phyloP scores from a whole-genome alignment of 164 flowering plant species.

The Magnolia sinica region DNA sequence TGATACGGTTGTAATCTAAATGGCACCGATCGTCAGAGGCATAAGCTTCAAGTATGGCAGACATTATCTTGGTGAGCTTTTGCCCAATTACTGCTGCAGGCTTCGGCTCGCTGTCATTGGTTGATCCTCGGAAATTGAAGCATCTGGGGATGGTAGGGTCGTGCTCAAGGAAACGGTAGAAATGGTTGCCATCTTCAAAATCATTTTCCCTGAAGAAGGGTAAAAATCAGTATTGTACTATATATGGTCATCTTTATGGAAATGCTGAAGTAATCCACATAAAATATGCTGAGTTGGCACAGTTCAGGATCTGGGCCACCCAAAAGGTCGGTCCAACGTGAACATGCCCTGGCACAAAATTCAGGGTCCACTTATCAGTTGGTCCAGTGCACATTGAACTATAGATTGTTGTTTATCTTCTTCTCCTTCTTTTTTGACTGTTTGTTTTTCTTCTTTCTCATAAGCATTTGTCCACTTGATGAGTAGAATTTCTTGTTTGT shows the following conservation, averaged over 20 bases:
- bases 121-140: constrained; percentile 65
- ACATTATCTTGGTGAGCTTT: constrained; percentile 70
- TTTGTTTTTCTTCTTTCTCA: too few species aligned
- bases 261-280: background rate
- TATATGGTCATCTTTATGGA: background rate
- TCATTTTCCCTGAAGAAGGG: constrained; percentile 53
- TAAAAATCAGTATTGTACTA: background rate
- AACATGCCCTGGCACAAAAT: too few species aligned
- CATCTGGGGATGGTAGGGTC: constrained; percentile 70
- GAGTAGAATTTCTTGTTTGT: too few species aligned
- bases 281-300: too few species aligned
- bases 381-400: too few species aligned
- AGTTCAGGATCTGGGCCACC: too few species aligned
- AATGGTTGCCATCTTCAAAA: constrained; percentile 82
- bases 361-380: too few species aligned
- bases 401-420: too few species aligned
- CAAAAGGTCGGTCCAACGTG: too few species aligned
- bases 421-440: too few species aligned
- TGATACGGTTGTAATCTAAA: constrained; percentile 61
- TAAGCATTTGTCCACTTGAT: too few species aligned
- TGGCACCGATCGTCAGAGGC: constrained; percentile 74
- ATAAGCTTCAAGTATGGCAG: constrained; percentile 83
- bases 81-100: constrained; percentile 44
- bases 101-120: constrained; percentile 70
- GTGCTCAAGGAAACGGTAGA: constrained; percentile 89